Conservation (phyloP, 805 yeast species). For the Lachancea thermotolerans region DNA sequence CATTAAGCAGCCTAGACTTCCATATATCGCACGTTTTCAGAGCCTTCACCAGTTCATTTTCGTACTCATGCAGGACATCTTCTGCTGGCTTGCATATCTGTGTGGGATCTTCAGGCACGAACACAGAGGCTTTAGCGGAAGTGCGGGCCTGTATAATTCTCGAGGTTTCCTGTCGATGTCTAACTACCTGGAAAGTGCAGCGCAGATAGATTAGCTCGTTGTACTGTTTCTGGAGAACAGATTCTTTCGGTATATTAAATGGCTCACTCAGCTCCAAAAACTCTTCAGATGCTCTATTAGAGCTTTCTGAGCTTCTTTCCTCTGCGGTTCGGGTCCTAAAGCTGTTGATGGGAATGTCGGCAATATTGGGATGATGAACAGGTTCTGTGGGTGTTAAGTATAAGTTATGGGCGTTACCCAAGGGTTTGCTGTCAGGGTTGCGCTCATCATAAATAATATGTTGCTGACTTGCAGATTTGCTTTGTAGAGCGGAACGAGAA, state of each 20-base stretch:
- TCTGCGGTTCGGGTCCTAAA: background rate
- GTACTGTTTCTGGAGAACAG: conserved; percentile 20
- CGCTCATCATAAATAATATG: background rate
- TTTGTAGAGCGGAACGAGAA: conserved; percentile 15
- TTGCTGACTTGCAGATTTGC: conserved; percentile 1
- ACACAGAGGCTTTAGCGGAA: conserved; percentile 12
- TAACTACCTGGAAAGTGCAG: conserved; percentile 22
- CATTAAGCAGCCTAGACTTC: conserved; percentile 27
- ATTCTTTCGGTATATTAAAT: background rate
- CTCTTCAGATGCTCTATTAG: conserved; percentile 4
- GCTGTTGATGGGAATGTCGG: conserved; percentile 4
- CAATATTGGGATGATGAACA: background rate
- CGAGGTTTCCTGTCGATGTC: conserved; percentile 24
- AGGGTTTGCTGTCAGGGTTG: background rate
- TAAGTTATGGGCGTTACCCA: background rate
- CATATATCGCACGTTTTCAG: conserved; percentile 26
- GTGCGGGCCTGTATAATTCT: conserved; percentile 19
- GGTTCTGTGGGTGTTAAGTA: conserved; percentile 15
- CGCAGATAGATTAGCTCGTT: conserved; percentile 20
- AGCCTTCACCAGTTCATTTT: conserved; percentile 22
- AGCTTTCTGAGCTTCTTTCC: background rate
- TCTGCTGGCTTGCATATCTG: conserved; percentile 15
- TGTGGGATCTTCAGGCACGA: conserved; percentile 14
- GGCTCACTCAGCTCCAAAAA: conserved; percentile 3
- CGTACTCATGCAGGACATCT: conserved; percentile 17